Percentiles rank a stretch among this genome's conserved stretches.
Conservation (phyloP, 306 rosid species). For the Vachellia collinsii region DNA sequence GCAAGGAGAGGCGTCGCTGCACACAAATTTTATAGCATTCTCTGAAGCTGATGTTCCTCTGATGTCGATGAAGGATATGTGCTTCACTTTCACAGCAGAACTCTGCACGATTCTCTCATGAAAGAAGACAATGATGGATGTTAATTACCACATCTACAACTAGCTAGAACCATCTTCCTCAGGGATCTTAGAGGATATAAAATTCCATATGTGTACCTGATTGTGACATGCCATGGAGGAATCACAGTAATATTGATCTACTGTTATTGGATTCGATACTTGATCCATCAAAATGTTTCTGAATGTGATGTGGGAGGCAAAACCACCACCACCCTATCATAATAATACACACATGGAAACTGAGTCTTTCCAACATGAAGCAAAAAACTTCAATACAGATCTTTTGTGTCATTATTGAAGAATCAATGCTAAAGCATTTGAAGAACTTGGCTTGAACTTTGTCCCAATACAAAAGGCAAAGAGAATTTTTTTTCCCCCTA, state of each 20-base stretch:
- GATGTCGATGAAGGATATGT: conserved; percentile 67
- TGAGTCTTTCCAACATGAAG: not conserved
- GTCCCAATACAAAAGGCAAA: not conserved
- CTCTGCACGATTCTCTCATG: conserved; percentile 55
- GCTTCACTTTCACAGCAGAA: conserved; percentile 71
- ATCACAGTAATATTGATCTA: conserved; percentile 92
- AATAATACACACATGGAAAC: conserved; percentile 24
- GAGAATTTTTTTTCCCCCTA: no score
- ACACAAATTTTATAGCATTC: conserved; percentile 69
- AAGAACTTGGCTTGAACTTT: not conserved
- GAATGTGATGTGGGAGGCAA: conserved; percentile 68
- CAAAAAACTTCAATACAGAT: not conserved
- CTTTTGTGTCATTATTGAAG: not conserved
- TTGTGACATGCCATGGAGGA: conserved; percentile 66
- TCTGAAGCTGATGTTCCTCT: conserved; percentile 85
- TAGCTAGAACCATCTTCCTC: conserved; percentile 4
- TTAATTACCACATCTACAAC: conserved; percentile 18
- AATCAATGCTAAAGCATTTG: not conserved
- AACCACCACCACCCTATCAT: conserved; percentile 76
- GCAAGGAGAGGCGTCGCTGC: conserved; percentile 78
- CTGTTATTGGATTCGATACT: conserved; percentile 81
- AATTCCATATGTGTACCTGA: conserved; percentile 57
- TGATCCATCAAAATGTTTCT: conserved; percentile 74
- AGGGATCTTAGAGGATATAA: conserved; percentile 12
- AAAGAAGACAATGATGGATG: not conserved